These are phyloP conservation scores for Leucocoprinus leucothites DNA, from an alignment of 768 basidiomycete genomes.

Conservation along the genomic window DNA sequence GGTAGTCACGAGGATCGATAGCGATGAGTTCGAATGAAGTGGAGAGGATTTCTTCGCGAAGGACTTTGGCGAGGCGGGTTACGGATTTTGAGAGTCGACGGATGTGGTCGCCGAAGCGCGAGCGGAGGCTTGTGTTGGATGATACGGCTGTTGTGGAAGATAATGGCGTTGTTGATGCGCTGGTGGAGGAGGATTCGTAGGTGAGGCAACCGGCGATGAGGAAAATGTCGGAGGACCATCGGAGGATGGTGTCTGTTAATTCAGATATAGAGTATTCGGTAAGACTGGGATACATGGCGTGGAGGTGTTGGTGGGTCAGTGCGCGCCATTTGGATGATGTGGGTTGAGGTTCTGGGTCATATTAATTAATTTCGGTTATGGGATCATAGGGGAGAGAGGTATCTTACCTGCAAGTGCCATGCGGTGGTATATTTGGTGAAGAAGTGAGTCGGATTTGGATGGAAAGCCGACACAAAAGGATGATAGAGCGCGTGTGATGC, in stretches of 20 bases:
- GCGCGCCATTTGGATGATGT: constrained; percentile 78
- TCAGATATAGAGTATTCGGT: constrained; percentile 67
- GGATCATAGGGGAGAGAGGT: not conserved
- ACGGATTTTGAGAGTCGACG: constrained; percentile 64
- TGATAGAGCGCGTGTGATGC: constrained; percentile 63
- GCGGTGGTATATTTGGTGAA: constrained; percentile 58
- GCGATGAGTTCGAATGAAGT: constrained; percentile 71
- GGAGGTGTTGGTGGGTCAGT: constrained; percentile 67
- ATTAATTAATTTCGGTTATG: too few relatives aligned
- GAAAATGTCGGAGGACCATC: constrained; percentile 70
- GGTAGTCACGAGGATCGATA: constrained; percentile 40
- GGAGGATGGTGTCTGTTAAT: constrained; percentile 69
- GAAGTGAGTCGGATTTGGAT: constrained; percentile 61
- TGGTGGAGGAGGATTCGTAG: constrained; percentile 23
- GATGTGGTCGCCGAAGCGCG: constrained; percentile 39
- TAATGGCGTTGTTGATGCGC: constrained; percentile 21
- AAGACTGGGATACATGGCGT: constrained; percentile 62
- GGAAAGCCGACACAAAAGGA: constrained; percentile 76
- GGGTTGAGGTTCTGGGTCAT: constrained; percentile 62
- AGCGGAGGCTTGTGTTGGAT: constrained; percentile 25
- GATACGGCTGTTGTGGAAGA: constrained; percentile 19
- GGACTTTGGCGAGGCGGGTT: constrained; percentile 58
- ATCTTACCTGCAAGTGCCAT: constrained; percentile 52
- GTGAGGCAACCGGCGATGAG: constrained; percentile 57
- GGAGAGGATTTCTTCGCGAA: constrained; percentile 73